Base-by-base conservation (phyloP, 352 stramenopile genomes). In the Phytopythium mirpurense region DNA sequence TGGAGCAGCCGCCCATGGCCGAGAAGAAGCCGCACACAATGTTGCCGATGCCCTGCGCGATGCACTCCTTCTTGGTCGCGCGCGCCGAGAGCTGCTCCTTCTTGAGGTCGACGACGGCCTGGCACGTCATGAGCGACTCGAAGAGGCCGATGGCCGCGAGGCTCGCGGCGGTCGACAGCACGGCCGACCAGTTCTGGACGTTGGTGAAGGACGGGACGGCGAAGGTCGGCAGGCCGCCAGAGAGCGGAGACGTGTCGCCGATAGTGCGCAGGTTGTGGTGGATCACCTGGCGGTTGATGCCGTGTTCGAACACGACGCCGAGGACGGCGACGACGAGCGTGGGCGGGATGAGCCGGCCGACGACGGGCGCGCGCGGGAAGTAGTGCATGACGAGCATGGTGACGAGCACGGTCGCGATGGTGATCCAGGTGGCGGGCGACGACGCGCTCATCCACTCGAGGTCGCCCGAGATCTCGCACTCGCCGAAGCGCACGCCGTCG, bases 41-140 rank as follows among this genome's bases (percentile, higher is more conserved):
- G 62, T 98, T 98, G 21, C 84, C 94, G 40, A 96, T 63, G 15
- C 92, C 92, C 59, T 96, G 85, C 1, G 86, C 88, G 37, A 96
- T 70, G 41, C 82, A 93, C 68, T 97, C 88, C 37, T 86, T 76
- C 14, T 69, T 74, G 51, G 82, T 72, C 48, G 70, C 68, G 56
- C 49, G 74, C 51, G 73, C 80, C 26, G 66, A 93, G 58, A 76
- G 75, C 44, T 78, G 69, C 31, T 78, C 73, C 56, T 95, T 85
- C 41, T 88, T 91, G 27, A 96, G 70, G 62, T 96, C 86, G n/a
- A 96, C 87, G 7, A 98, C 65, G 2, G 96, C 74, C 59, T 98
- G 88, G 54, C 98, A 67, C 18, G 94, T 98, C 72, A 98, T 87
- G 31, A 98, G 78, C 46, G 78, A 96, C 67, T 98, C 94, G 44